These are phyloP conservation scores for Blastocystis hominis DNA, from an alignment of 352 stramenopile species.

Conservation along the genomic window DNA sequence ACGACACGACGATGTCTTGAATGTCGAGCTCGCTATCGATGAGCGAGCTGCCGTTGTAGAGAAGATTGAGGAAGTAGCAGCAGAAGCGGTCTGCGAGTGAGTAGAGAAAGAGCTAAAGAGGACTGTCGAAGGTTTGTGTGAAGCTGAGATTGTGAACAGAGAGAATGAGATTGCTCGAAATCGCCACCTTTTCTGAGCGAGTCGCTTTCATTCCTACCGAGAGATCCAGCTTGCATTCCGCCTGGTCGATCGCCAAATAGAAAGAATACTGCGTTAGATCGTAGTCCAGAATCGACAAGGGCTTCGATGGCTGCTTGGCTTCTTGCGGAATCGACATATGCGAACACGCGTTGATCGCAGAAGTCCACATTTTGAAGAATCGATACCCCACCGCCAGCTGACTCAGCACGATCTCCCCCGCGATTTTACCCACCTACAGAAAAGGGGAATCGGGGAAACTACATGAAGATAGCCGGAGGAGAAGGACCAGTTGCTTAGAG, in stretches of 20 bases:
- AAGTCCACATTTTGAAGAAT: not conserved
- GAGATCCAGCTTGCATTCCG: not conserved
- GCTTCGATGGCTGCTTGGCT: not conserved
- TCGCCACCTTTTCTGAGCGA: not conserved
- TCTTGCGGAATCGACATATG: not conserved
- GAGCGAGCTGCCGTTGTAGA: not conserved
- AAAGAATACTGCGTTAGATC: conserved; percentile 1
- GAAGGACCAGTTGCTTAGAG: not conserved
- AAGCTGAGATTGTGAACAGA: not conserved
- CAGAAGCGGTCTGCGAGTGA: conserved; percentile 10
- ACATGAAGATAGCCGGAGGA: conserved; percentile 22
- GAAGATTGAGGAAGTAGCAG: not conserved
- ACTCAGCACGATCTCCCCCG: not conserved
- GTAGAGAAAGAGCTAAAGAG: not conserved
- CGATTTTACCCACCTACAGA: not conserved
- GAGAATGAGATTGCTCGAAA: not conserved
- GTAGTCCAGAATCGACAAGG: not conserved
- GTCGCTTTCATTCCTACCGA: not conserved
- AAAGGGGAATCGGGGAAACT: not conserved
- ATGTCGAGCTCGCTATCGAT: not conserved
- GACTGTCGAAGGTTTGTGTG: not conserved
- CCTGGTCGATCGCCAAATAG: not conserved
- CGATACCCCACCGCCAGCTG: not conserved
- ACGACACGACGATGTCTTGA: not conserved
- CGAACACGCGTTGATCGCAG: not conserved